Evolutionary conservation across 176 grass and related monocot genomes (phyloP), one percentile per base, ranked within the genome.

Genomic region (Typha latifolia): DNA sequence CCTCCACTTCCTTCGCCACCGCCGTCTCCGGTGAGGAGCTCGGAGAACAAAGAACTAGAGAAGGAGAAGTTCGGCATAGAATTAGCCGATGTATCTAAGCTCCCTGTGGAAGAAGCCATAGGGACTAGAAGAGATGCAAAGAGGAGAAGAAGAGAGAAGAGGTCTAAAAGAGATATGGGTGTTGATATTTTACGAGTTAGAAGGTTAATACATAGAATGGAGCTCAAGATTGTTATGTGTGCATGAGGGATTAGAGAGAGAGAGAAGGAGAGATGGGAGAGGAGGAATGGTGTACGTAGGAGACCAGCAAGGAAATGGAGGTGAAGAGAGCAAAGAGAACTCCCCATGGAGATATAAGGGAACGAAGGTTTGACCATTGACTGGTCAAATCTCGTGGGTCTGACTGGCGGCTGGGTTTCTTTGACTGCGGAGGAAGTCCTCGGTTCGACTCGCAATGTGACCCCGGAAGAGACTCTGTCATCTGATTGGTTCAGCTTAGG

Each of bases 301-400:
- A 19, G 20, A 21, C 53, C 20, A 9, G 18, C 10, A 19, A 59
- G 53, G 20, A 2, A 21, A 21, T 16, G 53, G 16, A 22, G 16
- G 11, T 59, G 20, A 19, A 59, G 53, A 59, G 53, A 66, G 27
- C 0, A 66, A 3, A 19, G 74, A 23, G 29, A 66, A 26, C 69
- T 68, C 72, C 81, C 52, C n/a, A 27, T 67, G 61, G 68, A 70
- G 69, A 64, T 68, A 74, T 32, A 16, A 32, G 24, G 47, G 62
- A 12, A 70, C 27, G 61, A 74, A 79, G 32, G 1, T 75, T 75
- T 84, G 82, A 84, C 82, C 65, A 70, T 75, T 74, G 76, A 84
- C 21, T 48, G 12, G 66, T 84, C 82, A 63, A 75, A 65, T 1
- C 48, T 84, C 64, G 59, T 70, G 68, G 65, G 61, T 79, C 71